A percentile compares a stretch with the other conserved stretches of the same genome.
Evolutionary conservation across 1,284 basidiomycete genomes (phyloP).

Genomic region (Malassezia vespertilionis): DNA sequence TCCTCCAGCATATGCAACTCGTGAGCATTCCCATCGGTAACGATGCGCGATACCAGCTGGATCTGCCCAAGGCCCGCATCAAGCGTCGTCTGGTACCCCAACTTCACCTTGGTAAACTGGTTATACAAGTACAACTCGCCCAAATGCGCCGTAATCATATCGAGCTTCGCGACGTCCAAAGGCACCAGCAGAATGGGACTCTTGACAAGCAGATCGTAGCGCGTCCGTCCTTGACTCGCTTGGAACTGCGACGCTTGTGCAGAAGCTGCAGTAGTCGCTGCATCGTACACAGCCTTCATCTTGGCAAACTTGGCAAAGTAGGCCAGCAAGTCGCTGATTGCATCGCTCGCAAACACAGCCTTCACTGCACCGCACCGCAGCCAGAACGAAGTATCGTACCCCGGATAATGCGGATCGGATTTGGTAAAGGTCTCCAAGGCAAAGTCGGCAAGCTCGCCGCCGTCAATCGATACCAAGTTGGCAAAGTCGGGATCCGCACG

Average conservation of each 20-base stretch:
- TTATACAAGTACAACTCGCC: constrained; percentile 83
- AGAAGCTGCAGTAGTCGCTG: constrained; percentile 82
- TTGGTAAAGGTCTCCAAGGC: constrained; percentile 82
- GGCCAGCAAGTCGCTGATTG: constrained; percentile 70
- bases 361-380: constrained; percentile 83
- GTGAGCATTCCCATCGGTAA: constrained; percentile 26
- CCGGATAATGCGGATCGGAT: constrained; percentile 57
- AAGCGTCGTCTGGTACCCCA: constrained; percentile 53
- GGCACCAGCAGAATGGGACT: constrained; percentile 89
- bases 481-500: constrained; percentile 59
- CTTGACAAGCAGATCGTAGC: constrained; percentile 78
- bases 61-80: constrained; percentile 74
- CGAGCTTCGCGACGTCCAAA: constrained; percentile 58
- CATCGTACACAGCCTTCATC: constrained; percentile 69
- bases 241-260: constrained; percentile 67
- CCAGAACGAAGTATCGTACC: constrained; percentile 74
- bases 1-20: constrained; percentile 76
- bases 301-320: constrained; percentile 80
- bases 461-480: constrained; percentile 84
- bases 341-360: constrained; percentile 75
- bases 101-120: constrained; percentile 54
- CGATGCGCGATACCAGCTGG: constrained; percentile 53
- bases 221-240: constrained; percentile 58
- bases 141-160: constrained; percentile 68
- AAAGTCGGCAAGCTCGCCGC: constrained; percentile 88